phyloP scores from a whole-genome alignment of 768 basidiomycete species.

The Boletellus emodensis region DNA sequence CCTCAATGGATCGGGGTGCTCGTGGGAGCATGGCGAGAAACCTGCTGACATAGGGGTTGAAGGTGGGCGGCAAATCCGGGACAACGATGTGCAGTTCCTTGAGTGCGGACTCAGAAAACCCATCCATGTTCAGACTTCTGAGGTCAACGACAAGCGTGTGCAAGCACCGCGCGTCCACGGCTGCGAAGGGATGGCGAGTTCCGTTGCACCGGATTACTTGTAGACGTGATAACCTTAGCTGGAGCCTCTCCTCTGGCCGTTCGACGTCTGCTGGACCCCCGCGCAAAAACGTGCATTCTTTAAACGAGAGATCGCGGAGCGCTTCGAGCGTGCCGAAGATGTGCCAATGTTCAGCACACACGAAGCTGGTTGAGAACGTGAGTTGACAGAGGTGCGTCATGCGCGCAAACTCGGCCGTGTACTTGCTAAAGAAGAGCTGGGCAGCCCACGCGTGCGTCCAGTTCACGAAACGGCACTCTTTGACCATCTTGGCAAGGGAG shows the following conservation, averaged over 20 bases:
- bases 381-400: constrained; percentile 21
- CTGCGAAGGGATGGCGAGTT: background rate
- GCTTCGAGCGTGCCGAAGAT: constrained; percentile 5
- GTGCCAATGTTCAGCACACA: constrained; percentile 16
- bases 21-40: background rate
- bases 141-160: background rate
- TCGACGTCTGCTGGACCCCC: background rate
- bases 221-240: constrained; percentile 10
- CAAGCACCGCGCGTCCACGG: background rate
- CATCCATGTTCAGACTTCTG: background rate
- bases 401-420: constrained; percentile 1
- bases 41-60: no score
- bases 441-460: constrained; percentile 8
- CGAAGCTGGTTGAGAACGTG: constrained; percentile 4
- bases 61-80: no score
- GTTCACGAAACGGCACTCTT: constrained; percentile 12
- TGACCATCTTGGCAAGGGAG: constrained; percentile 31
- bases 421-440: background rate
- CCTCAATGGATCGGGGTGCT: background rate
- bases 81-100: background rate
- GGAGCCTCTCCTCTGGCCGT: background rate
- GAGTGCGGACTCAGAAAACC: constrained; percentile 1
- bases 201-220: background rate
- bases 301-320: constrained; percentile 19
- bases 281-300: background rate